phyloP scores from a whole-genome alignment of 2,329 filamentous ascomycete genomes.

The Talaromyces atroroseus region DNA sequence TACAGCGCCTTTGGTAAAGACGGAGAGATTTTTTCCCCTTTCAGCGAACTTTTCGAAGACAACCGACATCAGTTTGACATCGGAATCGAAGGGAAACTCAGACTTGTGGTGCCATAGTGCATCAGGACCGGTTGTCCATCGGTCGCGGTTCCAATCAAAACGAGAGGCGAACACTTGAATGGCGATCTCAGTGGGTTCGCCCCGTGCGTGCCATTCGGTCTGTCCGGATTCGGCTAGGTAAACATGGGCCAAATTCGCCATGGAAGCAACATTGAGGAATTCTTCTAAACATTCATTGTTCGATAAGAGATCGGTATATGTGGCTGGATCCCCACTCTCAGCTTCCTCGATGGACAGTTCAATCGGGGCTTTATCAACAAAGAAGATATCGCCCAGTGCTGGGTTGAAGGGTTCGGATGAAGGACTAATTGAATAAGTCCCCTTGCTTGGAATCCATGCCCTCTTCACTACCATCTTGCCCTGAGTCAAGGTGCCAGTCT shows the following conservation, averaged over 20 bases:
- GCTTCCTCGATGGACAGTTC: constrained; percentile 29
- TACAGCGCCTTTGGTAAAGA: constrained; percentile 60
- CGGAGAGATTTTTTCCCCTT: constrained; percentile 13
- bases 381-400: constrained; percentile 43
- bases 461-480: constrained; percentile 52
- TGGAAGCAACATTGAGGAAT: constrained; percentile 58
- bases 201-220: constrained; percentile 56
- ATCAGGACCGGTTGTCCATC: constrained; percentile 45
- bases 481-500: constrained; percentile 58
- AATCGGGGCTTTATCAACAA: constrained; percentile 31
- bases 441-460: constrained; percentile 54
- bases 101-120: constrained; percentile 22
- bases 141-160: constrained; percentile 48
- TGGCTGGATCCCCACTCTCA: constrained; percentile 28
- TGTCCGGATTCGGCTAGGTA: constrained; percentile 45
- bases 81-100: constrained; percentile 61
- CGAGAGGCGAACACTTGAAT: constrained; percentile 61
- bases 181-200: constrained; percentile 61
- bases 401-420: constrained; percentile 55
- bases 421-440: constrained; percentile 54
- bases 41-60: constrained; percentile 41
- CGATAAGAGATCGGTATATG: constrained; percentile 28
- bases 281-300: constrained; percentile 38
- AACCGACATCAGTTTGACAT: constrained; percentile 62
- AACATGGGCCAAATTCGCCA: constrained; percentile 62